Percentiles rank a stretch among this genome's conserved stretches.
phyloP scores from a whole-genome alignment of 140 eudicot species.

The Bidens hawaiensis region DNA sequence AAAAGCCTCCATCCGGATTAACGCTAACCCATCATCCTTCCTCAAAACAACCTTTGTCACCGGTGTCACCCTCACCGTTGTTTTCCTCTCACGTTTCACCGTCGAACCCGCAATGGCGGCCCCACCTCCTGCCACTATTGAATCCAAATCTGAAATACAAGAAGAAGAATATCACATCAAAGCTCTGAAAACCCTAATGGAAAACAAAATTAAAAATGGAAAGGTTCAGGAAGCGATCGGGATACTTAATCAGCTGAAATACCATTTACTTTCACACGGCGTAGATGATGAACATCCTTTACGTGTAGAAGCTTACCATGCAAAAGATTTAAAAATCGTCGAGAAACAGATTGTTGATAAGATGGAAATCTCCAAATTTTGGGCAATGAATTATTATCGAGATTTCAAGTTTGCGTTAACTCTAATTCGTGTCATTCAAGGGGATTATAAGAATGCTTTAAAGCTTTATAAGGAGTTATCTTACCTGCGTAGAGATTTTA shows the following conservation, averaged over 20 bases:
- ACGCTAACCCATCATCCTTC: constrained; percentile 22
- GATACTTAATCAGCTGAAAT: constrained; percentile 40
- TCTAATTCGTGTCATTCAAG: constrained; percentile 60
- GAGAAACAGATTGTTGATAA: constrained; percentile 46
- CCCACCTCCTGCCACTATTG: constrained; percentile 28
- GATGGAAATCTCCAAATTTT: constrained; percentile 37
- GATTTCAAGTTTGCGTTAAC: constrained; percentile 78
- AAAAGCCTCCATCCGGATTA: too few species aligned
- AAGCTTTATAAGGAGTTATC: constrained; percentile 62
- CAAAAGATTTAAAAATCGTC: constrained; percentile 33
- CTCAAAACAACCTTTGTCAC: constrained; percentile 46
- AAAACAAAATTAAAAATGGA: constrained; percentile 37
- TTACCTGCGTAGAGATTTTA: too few species aligned
- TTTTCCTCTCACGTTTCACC: constrained; percentile 40
- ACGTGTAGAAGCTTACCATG: constrained; percentile 76
- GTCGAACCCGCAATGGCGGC: constrained; percentile 36
- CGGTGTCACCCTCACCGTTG: constrained; percentile 42
- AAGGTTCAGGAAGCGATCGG: constrained; percentile 52
- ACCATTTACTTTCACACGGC: constrained; percentile 38
- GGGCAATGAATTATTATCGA: constrained; percentile 49
- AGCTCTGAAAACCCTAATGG: too few species aligned
- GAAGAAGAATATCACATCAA: constrained; percentile 37
- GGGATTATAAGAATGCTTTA: constrained; percentile 59
- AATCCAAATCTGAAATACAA: constrained; percentile 2
- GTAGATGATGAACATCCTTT: constrained; percentile 60